Conservation (phyloP, 257 asterid species). For the Eucommia ulmoides region DNA sequence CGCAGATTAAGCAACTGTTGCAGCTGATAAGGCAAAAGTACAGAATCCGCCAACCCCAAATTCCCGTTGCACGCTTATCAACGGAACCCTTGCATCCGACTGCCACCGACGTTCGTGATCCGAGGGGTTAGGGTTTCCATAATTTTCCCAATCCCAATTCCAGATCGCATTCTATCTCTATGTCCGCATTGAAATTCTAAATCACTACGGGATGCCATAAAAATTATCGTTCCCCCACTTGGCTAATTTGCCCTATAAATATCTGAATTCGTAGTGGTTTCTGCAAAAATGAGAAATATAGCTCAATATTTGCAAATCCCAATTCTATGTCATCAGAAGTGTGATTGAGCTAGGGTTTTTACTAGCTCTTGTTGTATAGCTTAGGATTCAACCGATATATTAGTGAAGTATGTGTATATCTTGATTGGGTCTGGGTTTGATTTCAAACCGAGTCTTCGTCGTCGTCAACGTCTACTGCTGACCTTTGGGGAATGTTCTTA, state of each 20-base stretch:
- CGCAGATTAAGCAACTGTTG: no score
- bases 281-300: background rate
- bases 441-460: background rate
- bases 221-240: conserved; percentile 7
- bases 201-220: conserved; percentile 10
- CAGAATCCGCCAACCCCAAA: conserved; percentile 8
- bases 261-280: conserved; percentile 7
- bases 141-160: conserved; percentile 6
- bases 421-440: background rate
- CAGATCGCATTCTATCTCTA: conserved; percentile 7
- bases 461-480: background rate
- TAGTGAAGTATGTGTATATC: background rate
- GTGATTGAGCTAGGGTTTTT: background rate
- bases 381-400: background rate
- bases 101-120: conserved; percentile 14
- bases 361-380: background rate
- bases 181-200: conserved; percentile 21
- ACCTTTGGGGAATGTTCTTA: background rate
- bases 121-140: conserved; percentile 23
- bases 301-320: background rate
- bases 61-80: conserved; percentile 17
- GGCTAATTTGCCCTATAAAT: background rate
- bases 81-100: conserved; percentile 24
- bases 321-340: background rate
- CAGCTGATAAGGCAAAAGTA: background rate